Evolutionary conservation across 805 yeast genomes (phyloP), one percentile per base, ranked within the genome.

Genomic region (Candida wancherniae): DNA sequence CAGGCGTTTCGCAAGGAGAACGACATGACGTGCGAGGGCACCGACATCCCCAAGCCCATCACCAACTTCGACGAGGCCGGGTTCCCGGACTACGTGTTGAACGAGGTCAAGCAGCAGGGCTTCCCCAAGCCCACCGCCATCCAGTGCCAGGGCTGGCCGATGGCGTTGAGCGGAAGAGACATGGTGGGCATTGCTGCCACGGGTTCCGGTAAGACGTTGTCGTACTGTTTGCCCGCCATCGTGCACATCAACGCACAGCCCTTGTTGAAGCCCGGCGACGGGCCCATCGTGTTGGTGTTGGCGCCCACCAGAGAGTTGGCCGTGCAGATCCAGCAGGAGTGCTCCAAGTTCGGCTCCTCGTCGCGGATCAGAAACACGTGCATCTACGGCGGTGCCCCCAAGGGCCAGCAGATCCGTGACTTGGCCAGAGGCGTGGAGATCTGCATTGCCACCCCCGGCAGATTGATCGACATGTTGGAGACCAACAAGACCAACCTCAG

Each of bases 81-180:
- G 28, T 90, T 92, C 75, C 98, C 98, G 45, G 84, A 78, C 50
- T 88, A 90, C 58, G 97, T 90, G 26, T 72, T 92, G 55, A 69
- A 64, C 37, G 96, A 90, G 71, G 88, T 92, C 50, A 76, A 83
- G 64, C 79, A 79, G 38, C 87, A 84, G 65, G 97, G 97, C 40
- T 92, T 92, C 69, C 92, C 80, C 34, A 75, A 69, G 45, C 98
- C 98, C 51, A 92, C 98, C 35, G 87, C 86, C 46, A 92, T 92
- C 55, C 98, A 92, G 71, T 86, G 96, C 65, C 98, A 92, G 71
- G 98, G 98, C 71, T 92, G 98, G 98, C 98, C 98, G 44, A 92
- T 92, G 98, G 98, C 98, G 55, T 72, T 88, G 37, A 79, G 90
- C 51, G 98, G 98, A 71, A 85, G 97, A 69, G 97, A 92, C 61